These are phyloP conservation scores for Allomyces arbusculus DNA, from an alignment of 192 early-diverging fungal species.

Conservation along the genomic window DNA sequence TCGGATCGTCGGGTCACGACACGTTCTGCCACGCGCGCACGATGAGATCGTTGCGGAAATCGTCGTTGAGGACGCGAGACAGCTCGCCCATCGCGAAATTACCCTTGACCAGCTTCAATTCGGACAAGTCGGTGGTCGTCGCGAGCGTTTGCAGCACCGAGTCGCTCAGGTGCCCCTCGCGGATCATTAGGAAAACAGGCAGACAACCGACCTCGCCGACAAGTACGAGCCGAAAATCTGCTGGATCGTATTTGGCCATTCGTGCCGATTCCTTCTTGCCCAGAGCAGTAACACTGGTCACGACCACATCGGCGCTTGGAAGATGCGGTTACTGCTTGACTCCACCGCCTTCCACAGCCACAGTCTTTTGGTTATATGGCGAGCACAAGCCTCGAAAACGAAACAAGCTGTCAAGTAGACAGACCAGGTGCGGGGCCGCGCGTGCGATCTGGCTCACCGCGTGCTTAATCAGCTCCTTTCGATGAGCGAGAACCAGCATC, in stretches of 20 bases:
- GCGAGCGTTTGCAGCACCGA: constrained; percentile 42
- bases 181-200: constrained; percentile 54
- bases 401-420: not conserved
- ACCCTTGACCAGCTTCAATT: constrained; percentile 19
- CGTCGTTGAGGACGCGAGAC: constrained; percentile 31
- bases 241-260: constrained; percentile 44
- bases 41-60: constrained; percentile 33
- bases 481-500: constrained; percentile 67
- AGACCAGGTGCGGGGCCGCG: constrained; percentile 33
- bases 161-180: constrained; percentile 38
- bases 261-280: constrained; percentile 26
- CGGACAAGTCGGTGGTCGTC: constrained; percentile 30
- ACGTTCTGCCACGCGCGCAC: constrained; percentile 37
- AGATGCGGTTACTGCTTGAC: constrained; percentile 30
- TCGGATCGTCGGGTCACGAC: too few species aligned
- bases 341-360: constrained; percentile 39
- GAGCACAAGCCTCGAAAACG: not conserved
- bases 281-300: constrained; percentile 57
- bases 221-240: constrained; percentile 62
- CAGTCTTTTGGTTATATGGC: not conserved
- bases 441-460: constrained; percentile 43
- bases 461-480: constrained; percentile 70
- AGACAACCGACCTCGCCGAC: constrained; percentile 45
- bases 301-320: constrained; percentile 42
- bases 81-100: constrained; percentile 43